Evolutionary conservation across 208 protist species (phyloP), one percentile per base, ranked within the genome.

Genomic region (Trypanosoma grayi): DNA sequence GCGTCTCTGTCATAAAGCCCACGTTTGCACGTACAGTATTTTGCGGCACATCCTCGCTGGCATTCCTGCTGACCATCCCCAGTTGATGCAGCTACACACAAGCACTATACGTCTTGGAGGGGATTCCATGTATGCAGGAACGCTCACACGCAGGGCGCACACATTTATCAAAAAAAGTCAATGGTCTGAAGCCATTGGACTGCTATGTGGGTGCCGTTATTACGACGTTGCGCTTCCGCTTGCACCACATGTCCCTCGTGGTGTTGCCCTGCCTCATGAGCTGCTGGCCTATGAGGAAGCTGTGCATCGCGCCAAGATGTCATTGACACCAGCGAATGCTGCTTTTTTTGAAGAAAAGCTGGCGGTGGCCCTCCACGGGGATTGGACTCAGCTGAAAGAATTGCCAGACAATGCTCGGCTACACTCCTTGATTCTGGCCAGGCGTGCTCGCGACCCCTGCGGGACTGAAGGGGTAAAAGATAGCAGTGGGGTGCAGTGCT

Each of bases 41-140:
- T 52, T 84, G 13, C 76, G 75, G 13, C 27, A 44, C 4, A 40
- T 89, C 43, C 60, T 90, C 8, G 59, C 33, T 8, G 41, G 39
- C 1, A 53, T 92, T 4, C 80, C 81, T 0, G 27, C 14, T 2
- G 36, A 69, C 7, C 52, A 71, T 24, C 58, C 77, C 1, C 54
- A 60, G 31, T 56, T 47, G 33, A 66, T 83, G 53, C 41, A 77
- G 25, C 10, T 78, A 2, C 37, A 67, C 40, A 36, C 68, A 8
- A 31, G 33, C 18, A 72, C 74, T 44, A 63, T 90, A 47, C 56
- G 43, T 10, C 36, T 48, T 33, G 51, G 48, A 10, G 77, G 57
- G 10, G 48, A 53, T 11, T 65, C 70, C 30, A 93, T 93, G 86
- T 90, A 80, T 59, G 30, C 80, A 14, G 86, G 78, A 24, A 84